Conservation (phyloP, 345 rosid genomes). For the Rhodamnia rubescens region DNA sequence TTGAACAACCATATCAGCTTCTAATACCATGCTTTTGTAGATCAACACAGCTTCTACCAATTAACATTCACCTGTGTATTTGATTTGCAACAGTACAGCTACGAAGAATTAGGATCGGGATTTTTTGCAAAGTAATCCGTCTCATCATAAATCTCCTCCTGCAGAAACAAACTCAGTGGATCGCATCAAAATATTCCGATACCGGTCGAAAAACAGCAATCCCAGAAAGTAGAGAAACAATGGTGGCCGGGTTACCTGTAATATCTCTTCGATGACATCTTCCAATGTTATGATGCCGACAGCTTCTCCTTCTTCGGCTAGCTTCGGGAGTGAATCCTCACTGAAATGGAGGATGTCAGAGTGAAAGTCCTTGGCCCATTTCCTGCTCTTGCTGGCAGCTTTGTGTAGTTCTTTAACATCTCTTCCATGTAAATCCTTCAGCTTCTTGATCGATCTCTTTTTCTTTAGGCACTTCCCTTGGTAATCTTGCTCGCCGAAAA, state of each 20-base stretch:
- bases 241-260: slow-evolving; percentile 19
- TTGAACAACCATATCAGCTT: background rate
- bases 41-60: background rate
- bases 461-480: background rate
- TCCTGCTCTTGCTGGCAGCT: slow-evolving; percentile 27
- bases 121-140: slow-evolving; percentile 14
- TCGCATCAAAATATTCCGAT: background rate
- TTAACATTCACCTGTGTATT: background rate
- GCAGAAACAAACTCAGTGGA: background rate
- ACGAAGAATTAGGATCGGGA: background rate
- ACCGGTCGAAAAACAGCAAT: background rate
- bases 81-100: background rate
- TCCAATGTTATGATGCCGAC: slow-evolving; percentile 53
- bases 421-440: slow-evolving; percentile 12
- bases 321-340: slow-evolving; percentile 11
- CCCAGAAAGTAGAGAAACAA: background rate
- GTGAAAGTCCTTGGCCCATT: slow-evolving; percentile 30
- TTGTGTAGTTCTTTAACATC: background rate
- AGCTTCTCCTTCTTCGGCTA: slow-evolving; percentile 26
- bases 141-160: slow-evolving; percentile 72
- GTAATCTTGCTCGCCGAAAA: slow-evolving; percentile 12
- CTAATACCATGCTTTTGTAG: background rate
- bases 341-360: slow-evolving; percentile 26
- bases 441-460: slow-evolving; percentile 11
- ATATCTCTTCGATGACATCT: slow-evolving; percentile 58